Base-by-base conservation (phyloP, 805 yeast species). In the Candida anglica region DNA sequence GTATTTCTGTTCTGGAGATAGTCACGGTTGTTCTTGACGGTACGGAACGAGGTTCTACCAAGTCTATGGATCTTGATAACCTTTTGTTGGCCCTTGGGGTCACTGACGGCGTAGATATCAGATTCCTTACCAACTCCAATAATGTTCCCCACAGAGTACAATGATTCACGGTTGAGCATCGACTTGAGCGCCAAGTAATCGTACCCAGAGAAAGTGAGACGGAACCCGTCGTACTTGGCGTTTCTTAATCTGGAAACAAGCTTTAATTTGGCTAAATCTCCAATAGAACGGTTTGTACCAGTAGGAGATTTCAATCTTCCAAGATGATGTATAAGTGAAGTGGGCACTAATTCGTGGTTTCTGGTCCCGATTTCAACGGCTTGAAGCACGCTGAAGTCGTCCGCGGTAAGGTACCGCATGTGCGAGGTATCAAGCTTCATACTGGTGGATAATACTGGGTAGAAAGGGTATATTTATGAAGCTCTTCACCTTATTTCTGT, bases 71-170 rank as follows among this genome's bases (percentile, higher is more conserved):
- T 82, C 58, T 93, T 93, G 53, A 93, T 62, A 13, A 89, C 96
- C 47, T 76, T 74, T 34, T 77, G 74, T 14, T 41, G 43, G 1
- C 91, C 93, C 15, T 72, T 52, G 9, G 71, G 64, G 49, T 83
- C 89, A 37, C 81, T 79, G 1, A 85, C 89, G 9, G 89, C 73
- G 57, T 83, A 87, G 50, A 93, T 89, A 63, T 93, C 98, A 3
- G 97, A 88, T 60, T 93, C 98, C 54, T 93, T 93, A 49, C 98
- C 98, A 33, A 93, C 96, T 39, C 98, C 98, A 46, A 91, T 88
- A 7, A 83, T 85, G 29, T 81, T 71, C 13, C 96, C 97, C 11
- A 91, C 75, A 2, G 91, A 81, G 48, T 80, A 80, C 7, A 93
- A 53, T 0, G 86, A 71, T 27, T 80, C 77, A 45, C 87, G 71